Evolutionary conservation across 1,284 basidiomycete genomes (phyloP).

Genomic region (Flammula alnicola): DNA sequence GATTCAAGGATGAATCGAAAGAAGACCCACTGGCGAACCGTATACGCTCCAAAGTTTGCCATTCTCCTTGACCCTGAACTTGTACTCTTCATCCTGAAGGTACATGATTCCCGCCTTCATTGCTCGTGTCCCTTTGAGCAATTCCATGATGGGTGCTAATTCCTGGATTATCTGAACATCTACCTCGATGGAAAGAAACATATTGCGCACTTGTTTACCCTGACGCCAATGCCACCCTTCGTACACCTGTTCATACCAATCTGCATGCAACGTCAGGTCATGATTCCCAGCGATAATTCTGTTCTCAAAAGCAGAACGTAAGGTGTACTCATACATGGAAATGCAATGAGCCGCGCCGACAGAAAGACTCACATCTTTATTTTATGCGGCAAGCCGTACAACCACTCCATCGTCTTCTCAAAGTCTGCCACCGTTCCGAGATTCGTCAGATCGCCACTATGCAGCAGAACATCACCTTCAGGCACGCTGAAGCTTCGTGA

Average conservation of each 20-base stretch:
- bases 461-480: slow-evolving; percentile 66
- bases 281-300: slow-evolving; percentile 63
- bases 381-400: slow-evolving; percentile 55
- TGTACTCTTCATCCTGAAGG: slow-evolving; percentile 44
- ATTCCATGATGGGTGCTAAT: slow-evolving; percentile 28
- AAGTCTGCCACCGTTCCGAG: slow-evolving; percentile 51
- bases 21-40: slow-evolving; percentile 43
- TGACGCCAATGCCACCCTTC: slow-evolving; percentile 26
- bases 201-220: too few species aligned
- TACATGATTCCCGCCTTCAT: slow-evolving; percentile 45
- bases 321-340: background rate
- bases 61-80: slow-evolving; percentile 39
- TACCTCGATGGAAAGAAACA: too few species aligned
- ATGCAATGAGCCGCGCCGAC: background rate
- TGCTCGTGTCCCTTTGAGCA: slow-evolving; percentile 38
- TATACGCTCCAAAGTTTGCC: slow-evolving; percentile 44
- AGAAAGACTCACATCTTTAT: slow-evolving; percentile 57
- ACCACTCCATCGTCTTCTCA: slow-evolving; percentile 59
- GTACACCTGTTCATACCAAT: slow-evolving; percentile 38
- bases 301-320: background rate
- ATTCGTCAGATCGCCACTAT: slow-evolving; percentile 65
- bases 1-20: too few species aligned
- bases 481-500: slow-evolving; percentile 52
- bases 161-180: slow-evolving; percentile 27
- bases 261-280: slow-evolving; percentile 47